Base-by-base conservation (phyloP, 140 eudicot species). In the Senecio squalidus region DNA sequence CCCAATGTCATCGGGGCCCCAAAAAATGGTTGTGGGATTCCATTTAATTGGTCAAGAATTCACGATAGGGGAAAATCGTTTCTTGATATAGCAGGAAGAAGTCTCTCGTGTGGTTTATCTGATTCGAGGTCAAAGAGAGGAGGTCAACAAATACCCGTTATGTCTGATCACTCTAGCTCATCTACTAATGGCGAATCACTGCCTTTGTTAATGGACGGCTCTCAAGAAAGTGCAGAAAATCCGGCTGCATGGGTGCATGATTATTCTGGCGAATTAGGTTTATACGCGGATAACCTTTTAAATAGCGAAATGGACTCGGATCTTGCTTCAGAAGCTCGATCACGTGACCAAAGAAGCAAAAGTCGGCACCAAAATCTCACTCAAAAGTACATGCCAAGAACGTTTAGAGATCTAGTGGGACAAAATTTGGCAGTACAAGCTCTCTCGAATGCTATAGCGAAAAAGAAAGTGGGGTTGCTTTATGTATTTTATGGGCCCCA, bases 11-110 rank as follows among this genome's bases (percentile, higher is more conserved):
- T 77, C 3, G 73, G 84, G 55, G 85, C 11, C 64, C 93, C 95
- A 14, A 70, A 70, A 78, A 82, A 87, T 33, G 87, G 93, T 23
- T 92, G 96, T 29, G 98, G 98, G 2, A 82, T 87, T 67, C 98
- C 96, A 9, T 87, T 81, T 75, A 92, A 92, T 74, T 92, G 98
- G 98, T 92, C 98, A 47, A 73, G 98, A 51, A 87, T 92, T 73
- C 98, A 92, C 40, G 58, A 92, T 24, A 62, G 93, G 33, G 89
- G 96, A 0, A 92, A 80, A 71, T 74, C 93, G 2, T 72, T 92
- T 66, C 87, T 92, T 55, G 98, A 92, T 73, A 77, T 73, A 66
- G 96, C 96, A 1, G 98, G 98, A 20, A 78, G 82, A 61, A 92
- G 98, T 70, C 67, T 92, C 61, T 87, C 98, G 2, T 92, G 98